These are phyloP conservation scores for Alternaria sp. DNA, from an alignment of 2,329 filamentous ascomycete species.

Conservation along the genomic window DNA sequence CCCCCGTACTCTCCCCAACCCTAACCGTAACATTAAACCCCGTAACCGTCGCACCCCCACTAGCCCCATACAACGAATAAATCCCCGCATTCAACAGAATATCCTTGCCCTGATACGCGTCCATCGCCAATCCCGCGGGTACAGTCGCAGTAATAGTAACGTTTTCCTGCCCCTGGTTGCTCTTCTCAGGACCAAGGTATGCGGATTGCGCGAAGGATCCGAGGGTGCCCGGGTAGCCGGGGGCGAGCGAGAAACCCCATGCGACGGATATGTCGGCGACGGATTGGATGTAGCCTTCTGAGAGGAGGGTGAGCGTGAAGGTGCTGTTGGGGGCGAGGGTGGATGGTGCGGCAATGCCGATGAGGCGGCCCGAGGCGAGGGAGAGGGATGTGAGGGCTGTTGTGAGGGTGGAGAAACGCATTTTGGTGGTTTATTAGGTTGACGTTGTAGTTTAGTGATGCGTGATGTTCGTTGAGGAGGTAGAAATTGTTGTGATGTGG, in stretches of 20 bases:
- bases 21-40: constrained; percentile 31
- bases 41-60: constrained; percentile 7
- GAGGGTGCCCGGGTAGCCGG: constrained; percentile 35
- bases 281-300: constrained; percentile 54
- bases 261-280: constrained; percentile 55
- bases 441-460: not conserved
- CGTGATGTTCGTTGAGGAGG: not conserved
- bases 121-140: constrained; percentile 11
- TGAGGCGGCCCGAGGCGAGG: constrained; percentile 50
- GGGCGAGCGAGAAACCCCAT: constrained; percentile 46
- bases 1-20: constrained; percentile 22
- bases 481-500: not conserved
- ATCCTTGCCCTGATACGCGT: constrained; percentile 16
- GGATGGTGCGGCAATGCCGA: constrained; percentile 52
- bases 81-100: constrained; percentile 30
- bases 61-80: constrained; percentile 36
- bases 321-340: constrained; percentile 49
- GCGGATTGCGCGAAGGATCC: constrained; percentile 39
- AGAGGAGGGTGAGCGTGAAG: constrained; percentile 50
- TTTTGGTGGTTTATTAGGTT: constrained; percentile 6
- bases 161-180: constrained; percentile 30
- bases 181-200: constrained; percentile 45
- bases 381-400: constrained; percentile 18
- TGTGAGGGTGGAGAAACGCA: constrained; percentile 26
- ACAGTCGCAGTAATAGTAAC: constrained; percentile 27